A percentile compares a stretch with the other conserved stretches of the same genome.
These are phyloP conservation scores for Thermomucor indicae-seudaticae DNA, from an alignment of 371 early-diverging fungal species.

Conservation along the genomic window DNA sequence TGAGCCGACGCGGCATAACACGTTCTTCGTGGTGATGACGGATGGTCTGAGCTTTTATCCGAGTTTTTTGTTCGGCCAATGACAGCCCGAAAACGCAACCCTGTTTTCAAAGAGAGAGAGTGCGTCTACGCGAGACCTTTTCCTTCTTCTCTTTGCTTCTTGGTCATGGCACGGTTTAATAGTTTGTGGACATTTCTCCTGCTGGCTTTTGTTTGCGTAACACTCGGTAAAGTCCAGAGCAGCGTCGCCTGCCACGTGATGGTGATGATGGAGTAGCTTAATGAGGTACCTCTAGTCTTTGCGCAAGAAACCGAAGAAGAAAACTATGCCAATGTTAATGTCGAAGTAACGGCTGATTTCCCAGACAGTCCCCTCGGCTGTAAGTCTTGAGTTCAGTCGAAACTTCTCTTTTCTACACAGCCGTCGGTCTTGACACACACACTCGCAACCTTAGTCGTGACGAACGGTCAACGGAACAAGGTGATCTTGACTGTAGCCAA, in stretches of 20 bases:
- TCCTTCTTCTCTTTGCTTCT: constrained; percentile 11
- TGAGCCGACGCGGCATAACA: constrained; percentile 5
- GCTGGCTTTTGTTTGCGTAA: neutral
- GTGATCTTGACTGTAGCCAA: constrained; percentile 34
- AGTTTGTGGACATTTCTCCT: constrained; percentile 9
- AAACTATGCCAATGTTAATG: constrained; percentile 12
- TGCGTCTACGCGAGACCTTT: neutral
- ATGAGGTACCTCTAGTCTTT: constrained; percentile 10
- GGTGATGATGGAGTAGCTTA: neutral
- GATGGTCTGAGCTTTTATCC: too few species aligned
- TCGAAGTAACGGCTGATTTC: constrained; percentile 42
- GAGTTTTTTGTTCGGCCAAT: too few species aligned
- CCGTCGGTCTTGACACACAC: neutral
- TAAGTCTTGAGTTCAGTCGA: constrained; percentile 17
- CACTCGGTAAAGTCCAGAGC: neutral
- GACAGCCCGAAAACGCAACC: neutral
- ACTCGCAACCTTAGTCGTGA: constrained; percentile 23
- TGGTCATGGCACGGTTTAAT: neutral
- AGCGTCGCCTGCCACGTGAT: neutral
- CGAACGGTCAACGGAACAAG: constrained; percentile 47
- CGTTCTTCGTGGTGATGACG: too few species aligned
- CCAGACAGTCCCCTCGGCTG: constrained; percentile 45
- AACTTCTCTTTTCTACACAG: neutral
- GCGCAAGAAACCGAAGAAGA: constrained; percentile 18
- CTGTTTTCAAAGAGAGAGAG: neutral